phyloP scores from a whole-genome alignment of 768 basidiomycete species.

The Podaxis sp. region DNA sequence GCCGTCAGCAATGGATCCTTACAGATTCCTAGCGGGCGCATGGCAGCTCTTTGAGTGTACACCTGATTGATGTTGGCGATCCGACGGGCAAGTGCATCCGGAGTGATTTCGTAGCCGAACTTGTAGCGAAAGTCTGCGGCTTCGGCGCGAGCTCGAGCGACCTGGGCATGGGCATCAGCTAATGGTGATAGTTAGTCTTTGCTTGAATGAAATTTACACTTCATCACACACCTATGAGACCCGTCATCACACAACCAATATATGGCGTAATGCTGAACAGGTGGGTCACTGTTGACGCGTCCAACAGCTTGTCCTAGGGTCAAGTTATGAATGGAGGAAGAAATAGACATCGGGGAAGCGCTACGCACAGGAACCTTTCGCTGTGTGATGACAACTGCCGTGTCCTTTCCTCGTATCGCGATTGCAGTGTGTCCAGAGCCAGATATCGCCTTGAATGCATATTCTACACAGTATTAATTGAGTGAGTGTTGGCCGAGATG shows the following conservation, averaged over 20 bases:
- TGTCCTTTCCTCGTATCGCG: slow-evolving; percentile 91
- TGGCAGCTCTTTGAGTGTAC: slow-evolving; percentile 95
- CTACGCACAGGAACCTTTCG: slow-evolving; percentile 92
- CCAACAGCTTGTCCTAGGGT: slow-evolving; percentile 91
- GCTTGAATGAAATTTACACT: background rate
- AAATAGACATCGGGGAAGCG: background rate
- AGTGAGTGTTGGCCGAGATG: background rate
- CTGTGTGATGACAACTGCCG: slow-evolving; percentile 94
- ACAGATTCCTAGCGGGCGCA: slow-evolving; percentile 97
- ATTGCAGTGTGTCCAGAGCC: slow-evolving; percentile 95
- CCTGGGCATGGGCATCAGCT: slow-evolving; percentile 95
- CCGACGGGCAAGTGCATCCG: slow-evolving; percentile 91
- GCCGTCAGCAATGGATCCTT: slow-evolving; percentile 25
- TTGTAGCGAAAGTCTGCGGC: slow-evolving; percentile 95
- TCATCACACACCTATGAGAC: slow-evolving; percentile 74
- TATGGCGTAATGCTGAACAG: slow-evolving; percentile 94
- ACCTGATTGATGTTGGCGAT: slow-evolving; percentile 99
- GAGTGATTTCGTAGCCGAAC: slow-evolving; percentile 97
- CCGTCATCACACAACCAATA: slow-evolving; percentile 98
- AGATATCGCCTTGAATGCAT: slow-evolving; percentile 99
- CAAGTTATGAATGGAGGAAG: slow-evolving; percentile 14
- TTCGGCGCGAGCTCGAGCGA: slow-evolving; percentile 80
- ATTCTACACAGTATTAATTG: slow-evolving; percentile 55
- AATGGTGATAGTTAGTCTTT: slow-evolving; percentile 16
- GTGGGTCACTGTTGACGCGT: slow-evolving; percentile 92